Conservation (phyloP, 345 rosid species). For the Anacardium occidentale region DNA sequence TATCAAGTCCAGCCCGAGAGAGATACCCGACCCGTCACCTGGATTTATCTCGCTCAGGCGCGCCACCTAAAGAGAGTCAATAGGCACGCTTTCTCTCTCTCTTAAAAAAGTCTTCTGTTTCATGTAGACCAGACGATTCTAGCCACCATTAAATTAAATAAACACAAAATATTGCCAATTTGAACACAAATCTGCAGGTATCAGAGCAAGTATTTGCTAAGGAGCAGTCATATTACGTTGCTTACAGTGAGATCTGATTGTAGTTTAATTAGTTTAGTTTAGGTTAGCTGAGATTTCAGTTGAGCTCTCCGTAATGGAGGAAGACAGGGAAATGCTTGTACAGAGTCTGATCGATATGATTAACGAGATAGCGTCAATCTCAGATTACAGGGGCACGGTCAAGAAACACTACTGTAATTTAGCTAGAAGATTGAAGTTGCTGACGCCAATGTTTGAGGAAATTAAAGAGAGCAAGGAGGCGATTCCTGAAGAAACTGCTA, state of each 20-base stretch:
- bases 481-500: conserved; percentile 32
- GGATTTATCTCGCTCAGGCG: conserved; percentile 14
- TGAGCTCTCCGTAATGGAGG: conserved; percentile 8
- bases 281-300: neutral
- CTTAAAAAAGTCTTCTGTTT: conserved; percentile 5
- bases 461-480: conserved; percentile 44
- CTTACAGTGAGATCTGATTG: conserved; percentile 15
- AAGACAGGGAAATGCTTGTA: conserved; percentile 11
- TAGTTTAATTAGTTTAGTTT: neutral
- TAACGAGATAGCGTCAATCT: conserved; percentile 28
- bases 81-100: neutral
- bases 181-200: conserved; percentile 6
- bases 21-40: neutral
- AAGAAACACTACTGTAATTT: conserved; percentile 59
- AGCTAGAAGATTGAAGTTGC: conserved; percentile 52
- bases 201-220: neutral
- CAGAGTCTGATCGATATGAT: conserved; percentile 16
- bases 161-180: neutral
- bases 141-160: conserved; percentile 5
- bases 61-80: neutral
- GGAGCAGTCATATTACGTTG: neutral
- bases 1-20: too few relatives aligned
- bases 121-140: neutral
- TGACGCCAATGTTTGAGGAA: conserved; percentile 61
- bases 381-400: conserved; percentile 43